phyloP scores from a whole-genome alignment of 371 early-diverging fungal genomes.

The Vairimorpha necatrix region DNA sequence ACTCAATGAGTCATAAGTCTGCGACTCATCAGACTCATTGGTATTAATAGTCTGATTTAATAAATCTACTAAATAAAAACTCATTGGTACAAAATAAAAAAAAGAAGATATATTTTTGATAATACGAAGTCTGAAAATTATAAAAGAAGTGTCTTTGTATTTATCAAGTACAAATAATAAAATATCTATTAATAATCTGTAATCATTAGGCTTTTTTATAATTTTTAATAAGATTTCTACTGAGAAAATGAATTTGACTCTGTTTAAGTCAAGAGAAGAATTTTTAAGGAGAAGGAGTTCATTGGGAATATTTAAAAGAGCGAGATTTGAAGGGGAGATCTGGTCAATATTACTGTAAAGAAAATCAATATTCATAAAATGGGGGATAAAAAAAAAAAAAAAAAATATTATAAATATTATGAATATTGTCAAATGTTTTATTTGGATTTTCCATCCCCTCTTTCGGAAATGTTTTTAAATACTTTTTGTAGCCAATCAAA shows the following conservation, averaged over 20 bases:
- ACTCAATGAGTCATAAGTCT: slow-evolving; percentile 1
- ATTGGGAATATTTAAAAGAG: background rate
- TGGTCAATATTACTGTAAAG: background rate
- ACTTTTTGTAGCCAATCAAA: too few species aligned
- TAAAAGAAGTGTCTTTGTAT: slow-evolving; percentile 1
- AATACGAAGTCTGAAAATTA: slow-evolving; percentile 26
- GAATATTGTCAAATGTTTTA: too few species aligned
- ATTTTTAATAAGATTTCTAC: slow-evolving; percentile 20
- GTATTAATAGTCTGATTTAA: slow-evolving; percentile 13
- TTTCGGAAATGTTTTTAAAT: too few species aligned
- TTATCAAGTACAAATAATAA: slow-evolving; percentile 15
- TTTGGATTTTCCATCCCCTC: too few species aligned
- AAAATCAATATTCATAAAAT: background rate
- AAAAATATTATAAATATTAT: background rate
- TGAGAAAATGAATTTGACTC: slow-evolving; percentile 15
- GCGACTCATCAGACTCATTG: background rate
- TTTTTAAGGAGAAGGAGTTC: background rate
- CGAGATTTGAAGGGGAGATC: background rate
- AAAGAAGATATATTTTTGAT: slow-evolving; percentile 9
- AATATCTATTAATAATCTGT: slow-evolving; percentile 20
- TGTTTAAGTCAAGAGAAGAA: background rate
- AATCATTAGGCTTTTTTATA: slow-evolving; percentile 15
- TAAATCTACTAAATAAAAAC: slow-evolving; percentile 17
- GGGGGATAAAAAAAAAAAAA: background rate
- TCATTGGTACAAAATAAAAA: slow-evolving; percentile 11